Evolutionary conservation across 2,329 filamentous ascomycete species (phyloP).

Genomic region (Colletotrichum agaves): DNA sequence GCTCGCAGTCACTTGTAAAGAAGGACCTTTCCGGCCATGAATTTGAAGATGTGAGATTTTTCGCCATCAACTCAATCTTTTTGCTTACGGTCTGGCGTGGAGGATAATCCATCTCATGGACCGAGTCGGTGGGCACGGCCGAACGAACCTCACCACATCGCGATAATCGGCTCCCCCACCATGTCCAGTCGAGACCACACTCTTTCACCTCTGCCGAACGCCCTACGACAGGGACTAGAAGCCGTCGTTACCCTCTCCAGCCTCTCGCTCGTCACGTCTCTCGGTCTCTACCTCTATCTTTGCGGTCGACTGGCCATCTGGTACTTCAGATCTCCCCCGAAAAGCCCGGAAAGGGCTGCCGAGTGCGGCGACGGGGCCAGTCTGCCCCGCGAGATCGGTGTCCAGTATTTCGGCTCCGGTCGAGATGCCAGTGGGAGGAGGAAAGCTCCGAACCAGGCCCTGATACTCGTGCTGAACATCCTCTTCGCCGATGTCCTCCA

Average conservation of each 20-base stretch:
- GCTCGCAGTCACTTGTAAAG: constrained; percentile 7
- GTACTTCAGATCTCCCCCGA: constrained; percentile 45
- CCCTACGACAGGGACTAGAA: constrained; percentile 48
- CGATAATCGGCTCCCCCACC: not conserved
- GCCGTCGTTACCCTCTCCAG: constrained; percentile 50
- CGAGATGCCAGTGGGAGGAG: constrained; percentile 18
- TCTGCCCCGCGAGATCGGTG: constrained; percentile 40
- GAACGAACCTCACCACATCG: not conserved
- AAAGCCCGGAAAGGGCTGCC: constrained; percentile 42
- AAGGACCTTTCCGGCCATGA: not conserved
- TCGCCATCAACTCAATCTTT: not conserved
- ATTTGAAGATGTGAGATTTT: too few species aligned
- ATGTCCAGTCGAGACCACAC: constrained; percentile 36
- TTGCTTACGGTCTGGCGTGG: not conserved
- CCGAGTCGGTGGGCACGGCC: constrained; percentile 21
- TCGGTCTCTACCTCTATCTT: constrained; percentile 48
- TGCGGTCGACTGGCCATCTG: constrained; percentile 49
- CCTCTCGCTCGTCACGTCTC: constrained; percentile 49
- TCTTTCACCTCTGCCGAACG: constrained; percentile 48
- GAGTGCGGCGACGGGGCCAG: constrained; percentile 8
- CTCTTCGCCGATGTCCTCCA: constrained; percentile 69
- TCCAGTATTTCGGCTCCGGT: constrained; percentile 33
- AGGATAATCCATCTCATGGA: not conserved
- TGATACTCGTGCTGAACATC: constrained; percentile 69
- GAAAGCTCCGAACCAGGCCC: constrained; percentile 61